These are phyloP conservation scores for Suillus clintonianus DNA, from an alignment of 768 basidiomycete species.

Conservation along the genomic window DNA sequence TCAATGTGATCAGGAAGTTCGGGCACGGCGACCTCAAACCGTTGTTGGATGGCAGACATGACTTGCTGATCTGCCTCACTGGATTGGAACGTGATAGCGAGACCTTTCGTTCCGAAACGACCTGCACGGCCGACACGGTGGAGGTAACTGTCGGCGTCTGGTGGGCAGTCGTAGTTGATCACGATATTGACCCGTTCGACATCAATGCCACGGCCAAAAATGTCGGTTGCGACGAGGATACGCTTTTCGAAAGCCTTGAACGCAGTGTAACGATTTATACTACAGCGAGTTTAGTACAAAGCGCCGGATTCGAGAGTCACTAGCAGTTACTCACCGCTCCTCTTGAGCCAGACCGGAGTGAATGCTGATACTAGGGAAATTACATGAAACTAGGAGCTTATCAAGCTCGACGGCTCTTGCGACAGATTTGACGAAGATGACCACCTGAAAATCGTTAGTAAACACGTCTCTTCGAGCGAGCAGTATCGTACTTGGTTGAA, in stretches of 20 bases:
- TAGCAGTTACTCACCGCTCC: conserved; percentile 73
- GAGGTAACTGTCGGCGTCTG: conserved; percentile 97
- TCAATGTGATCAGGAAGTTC: conserved; percentile 94
- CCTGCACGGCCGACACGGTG: conserved; percentile 99
- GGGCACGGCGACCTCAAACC: conserved; percentile 97
- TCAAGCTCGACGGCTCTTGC: conserved; percentile 95
- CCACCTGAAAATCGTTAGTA: conserved; percentile 62
- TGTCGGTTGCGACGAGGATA: conserved; percentile 98
- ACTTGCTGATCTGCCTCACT: conserved; percentile 93
- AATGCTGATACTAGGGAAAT: conserved; percentile 97
- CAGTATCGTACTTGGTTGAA: conserved; percentile 82
- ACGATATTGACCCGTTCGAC: conserved; percentile 99
- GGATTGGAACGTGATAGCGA: conserved; percentile 95
- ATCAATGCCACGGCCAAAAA: conserved; percentile 99
- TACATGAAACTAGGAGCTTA: conserved; percentile 93
- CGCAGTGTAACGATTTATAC: conserved; percentile 92
- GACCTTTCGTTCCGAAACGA: conserved; percentile 98
- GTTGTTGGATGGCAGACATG: conserved; percentile 89
- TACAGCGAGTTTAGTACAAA: conserved; percentile 30
- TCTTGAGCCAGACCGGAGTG: conserved; percentile 94
- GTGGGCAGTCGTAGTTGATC: conserved; percentile 97
- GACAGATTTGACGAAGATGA: conserved; percentile 99
- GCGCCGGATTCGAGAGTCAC: neutral
- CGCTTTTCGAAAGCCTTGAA: conserved; percentile 99
- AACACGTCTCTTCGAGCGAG: neutral